phyloP scores from a whole-genome alignment of 179 eudicot genomes.

The Spergularia azorica region DNA sequence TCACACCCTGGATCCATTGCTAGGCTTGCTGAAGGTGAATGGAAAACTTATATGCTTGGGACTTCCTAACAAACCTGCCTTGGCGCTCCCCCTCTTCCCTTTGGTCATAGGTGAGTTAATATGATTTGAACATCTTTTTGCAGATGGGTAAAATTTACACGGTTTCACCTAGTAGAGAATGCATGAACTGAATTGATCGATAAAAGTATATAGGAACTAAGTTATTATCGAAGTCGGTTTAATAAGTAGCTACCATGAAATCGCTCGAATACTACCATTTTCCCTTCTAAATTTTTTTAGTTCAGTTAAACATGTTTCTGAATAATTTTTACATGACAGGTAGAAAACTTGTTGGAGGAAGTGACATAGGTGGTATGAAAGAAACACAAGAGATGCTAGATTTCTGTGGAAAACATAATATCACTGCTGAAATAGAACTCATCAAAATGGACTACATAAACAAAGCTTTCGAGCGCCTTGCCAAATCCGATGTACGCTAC shows the following conservation, averaged over 20 bases:
- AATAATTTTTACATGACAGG: constrained; percentile 19
- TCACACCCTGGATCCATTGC: constrained; percentile 35
- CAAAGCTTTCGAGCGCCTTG: constrained; percentile 36
- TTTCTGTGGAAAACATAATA: constrained; percentile 29
- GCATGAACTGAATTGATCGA: no score
- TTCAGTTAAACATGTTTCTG: no score
- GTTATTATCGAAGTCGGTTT: no score
- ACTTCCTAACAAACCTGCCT: constrained; percentile 31
- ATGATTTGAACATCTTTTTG: no score
- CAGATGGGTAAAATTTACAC: no score
- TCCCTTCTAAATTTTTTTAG: no score
- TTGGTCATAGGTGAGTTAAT: constrained; percentile 31
- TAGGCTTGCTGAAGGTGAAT: constrained; percentile 31
- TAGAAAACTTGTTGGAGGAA: constrained; percentile 35
- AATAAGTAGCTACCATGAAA: no score
- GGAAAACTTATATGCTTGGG: constrained; percentile 39
- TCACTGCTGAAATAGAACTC: constrained; percentile 33
- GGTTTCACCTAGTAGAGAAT: no score
- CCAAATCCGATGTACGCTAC: constrained; percentile 39
- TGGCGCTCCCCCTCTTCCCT: constrained; percentile 36
- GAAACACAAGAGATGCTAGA: constrained; percentile 35
- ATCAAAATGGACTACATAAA: constrained; percentile 29
- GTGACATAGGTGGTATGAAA: constrained; percentile 29
- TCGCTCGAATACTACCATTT: no score
- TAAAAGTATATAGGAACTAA: no score